phyloP scores from a whole-genome alignment of 768 basidiomycete species.

The Lactifluus echinatus region DNA sequence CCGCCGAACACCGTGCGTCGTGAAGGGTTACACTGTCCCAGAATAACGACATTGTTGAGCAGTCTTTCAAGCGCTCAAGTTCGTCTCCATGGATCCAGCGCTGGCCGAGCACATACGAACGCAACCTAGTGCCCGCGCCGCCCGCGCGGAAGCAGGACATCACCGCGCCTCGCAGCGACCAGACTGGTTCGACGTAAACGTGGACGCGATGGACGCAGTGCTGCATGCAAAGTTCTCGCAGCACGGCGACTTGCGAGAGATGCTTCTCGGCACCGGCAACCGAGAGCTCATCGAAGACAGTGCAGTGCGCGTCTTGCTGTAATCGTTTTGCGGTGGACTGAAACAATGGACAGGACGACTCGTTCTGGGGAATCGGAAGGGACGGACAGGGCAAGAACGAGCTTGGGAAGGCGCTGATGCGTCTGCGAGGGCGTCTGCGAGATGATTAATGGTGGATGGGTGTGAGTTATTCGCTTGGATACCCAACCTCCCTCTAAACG shows the following conservation, averaged over 20 bases:
- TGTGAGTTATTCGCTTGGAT: not conserved
- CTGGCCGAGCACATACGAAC: constrained; percentile 15
- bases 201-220: constrained; percentile 31
- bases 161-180: constrained; percentile 8
- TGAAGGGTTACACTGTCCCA: not conserved
- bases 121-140: constrained; percentile 13
- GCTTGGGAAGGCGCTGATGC: constrained; percentile 34
- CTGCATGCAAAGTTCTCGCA: constrained; percentile 37
- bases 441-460: not conserved
- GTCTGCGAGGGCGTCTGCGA: constrained; percentile 28
- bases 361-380: constrained; percentile 36
- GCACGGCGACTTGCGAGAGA: constrained; percentile 29
- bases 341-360: constrained; percentile 28
- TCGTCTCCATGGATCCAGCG: not conserved
- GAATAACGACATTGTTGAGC: not conserved
- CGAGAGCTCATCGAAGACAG: constrained; percentile 35
- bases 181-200: constrained; percentile 20
- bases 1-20: constrained; percentile 18
- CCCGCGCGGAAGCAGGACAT: constrained; percentile 12
- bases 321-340: constrained; percentile 18
- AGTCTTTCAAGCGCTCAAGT: constrained; percentile 20
- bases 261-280: constrained; percentile 31
- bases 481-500: not conserved
- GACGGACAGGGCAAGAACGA: constrained; percentile 34
- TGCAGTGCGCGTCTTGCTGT: constrained; percentile 10